Evolutionary conservation across 352 stramenopile species (phyloP).

Genomic region (Globisporangium solare): DNA sequence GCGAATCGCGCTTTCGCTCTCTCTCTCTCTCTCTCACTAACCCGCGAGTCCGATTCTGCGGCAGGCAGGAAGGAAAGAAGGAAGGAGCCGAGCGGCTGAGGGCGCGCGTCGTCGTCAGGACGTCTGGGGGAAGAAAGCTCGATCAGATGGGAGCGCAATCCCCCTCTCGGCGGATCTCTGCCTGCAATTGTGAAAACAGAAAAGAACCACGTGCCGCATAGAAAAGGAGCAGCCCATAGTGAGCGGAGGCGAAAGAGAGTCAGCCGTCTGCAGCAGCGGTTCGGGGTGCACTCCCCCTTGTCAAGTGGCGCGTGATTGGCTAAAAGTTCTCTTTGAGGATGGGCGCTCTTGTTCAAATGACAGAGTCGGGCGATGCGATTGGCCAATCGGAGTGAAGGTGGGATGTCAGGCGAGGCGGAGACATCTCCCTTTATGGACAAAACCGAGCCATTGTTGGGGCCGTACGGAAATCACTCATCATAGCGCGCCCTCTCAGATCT

Average conservation of each 20-base stretch:
- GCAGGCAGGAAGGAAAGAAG: neutral
- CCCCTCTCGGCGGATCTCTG: no score
- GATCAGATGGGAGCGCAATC: slow-evolving; percentile 3
- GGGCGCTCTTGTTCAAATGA: neutral
- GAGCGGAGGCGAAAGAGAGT: slow-evolving; percentile 1
- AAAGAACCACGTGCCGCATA: neutral
- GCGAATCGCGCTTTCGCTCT: no score
- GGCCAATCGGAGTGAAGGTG: no score
- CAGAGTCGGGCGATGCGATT: no score
- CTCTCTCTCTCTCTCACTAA: no score
- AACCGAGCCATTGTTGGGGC: no score
- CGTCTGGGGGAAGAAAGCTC: neutral
- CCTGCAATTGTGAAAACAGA: neutral
- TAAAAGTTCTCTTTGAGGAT: slow-evolving; percentile 2
- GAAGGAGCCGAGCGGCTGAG: neutral
- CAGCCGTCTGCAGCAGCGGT: neutral
- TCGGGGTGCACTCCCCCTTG: slow-evolving; percentile 5
- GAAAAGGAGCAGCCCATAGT: neutral
- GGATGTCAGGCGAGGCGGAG: no score
- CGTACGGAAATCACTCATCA: no score
- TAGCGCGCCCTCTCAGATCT: no score
- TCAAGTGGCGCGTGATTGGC: slow-evolving; percentile 1
- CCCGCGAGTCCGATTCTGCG: neutral
- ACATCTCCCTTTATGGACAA: no score
- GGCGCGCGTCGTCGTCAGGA: slow-evolving; percentile 4